Conservation (phyloP, 805 yeast genomes). For the Metschnikowia peoriensis region DNA sequence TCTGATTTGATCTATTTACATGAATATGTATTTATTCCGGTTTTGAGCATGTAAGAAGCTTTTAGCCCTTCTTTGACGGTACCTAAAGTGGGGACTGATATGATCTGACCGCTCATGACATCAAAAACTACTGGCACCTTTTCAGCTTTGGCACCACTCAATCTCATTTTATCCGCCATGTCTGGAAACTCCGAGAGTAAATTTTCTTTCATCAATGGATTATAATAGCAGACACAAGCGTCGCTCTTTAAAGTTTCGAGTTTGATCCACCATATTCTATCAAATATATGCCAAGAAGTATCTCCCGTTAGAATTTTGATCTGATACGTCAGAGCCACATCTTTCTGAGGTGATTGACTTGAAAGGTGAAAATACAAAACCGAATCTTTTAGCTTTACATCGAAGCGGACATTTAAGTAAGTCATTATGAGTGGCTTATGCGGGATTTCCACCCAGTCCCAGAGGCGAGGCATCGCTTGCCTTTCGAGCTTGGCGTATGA, state of each 20-base stretch:
- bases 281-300: conserved; percentile 12
- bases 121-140: conserved; percentile 1
- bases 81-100: conserved; percentile 6
- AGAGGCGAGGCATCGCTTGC: conserved; percentile 28
- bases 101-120: background rate
- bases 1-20: background rate
- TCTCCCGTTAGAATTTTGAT: background rate
- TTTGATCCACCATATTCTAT: conserved; percentile 18
- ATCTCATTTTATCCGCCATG: background rate
- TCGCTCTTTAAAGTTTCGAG: background rate
- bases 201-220: background rate
- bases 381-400: background rate
- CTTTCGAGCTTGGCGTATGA: conserved; percentile 37
- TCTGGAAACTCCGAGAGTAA: background rate
- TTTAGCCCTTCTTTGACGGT: background rate
- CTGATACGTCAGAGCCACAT: background rate
- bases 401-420: conserved; percentile 12
- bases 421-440: conserved; percentile 1
- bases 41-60: conserved; percentile 2
- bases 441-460: conserved; percentile 3
- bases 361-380: conserved; percentile 1
- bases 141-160: background rate
- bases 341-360: conserved; percentile 9
- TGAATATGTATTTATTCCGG: background rate
- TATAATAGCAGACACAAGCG: background rate